Evolutionary conservation across 1,284 basidiomycete genomes (phyloP), one percentile per base, ranked within the genome.

Genomic region (Sparassis latifolia): DNA sequence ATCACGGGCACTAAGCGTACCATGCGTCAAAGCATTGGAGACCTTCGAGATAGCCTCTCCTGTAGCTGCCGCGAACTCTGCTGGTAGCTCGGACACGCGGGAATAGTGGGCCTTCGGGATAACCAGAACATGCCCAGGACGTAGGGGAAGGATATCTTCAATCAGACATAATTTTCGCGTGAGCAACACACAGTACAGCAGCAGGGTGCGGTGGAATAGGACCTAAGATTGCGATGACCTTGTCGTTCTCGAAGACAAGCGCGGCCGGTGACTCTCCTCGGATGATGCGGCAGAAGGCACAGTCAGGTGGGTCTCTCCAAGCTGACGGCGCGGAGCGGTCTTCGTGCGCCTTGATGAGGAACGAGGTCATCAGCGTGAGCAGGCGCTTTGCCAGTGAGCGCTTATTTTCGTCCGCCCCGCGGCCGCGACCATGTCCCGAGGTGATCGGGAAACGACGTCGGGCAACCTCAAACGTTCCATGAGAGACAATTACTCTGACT

Each of bases 221-320:
- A 80, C 84, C 86, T 58, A 90, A 71, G 50, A 91, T 79, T 6
- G 83, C 85, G 44, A 89, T 64, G n/a, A 83, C 76, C 47, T 74
- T 68, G 10, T 86, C 82, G 52, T 81, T 75, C 62, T 89, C 85
- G 61, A 77, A 86, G 1, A 88, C 65, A 38, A 68, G 71, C 54
- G 71, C 71, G 2, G 78, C 74, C 2, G 73, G 69, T 4, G 71
- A 55, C 44, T 79, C 73, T 9, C 73, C 69, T 33, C 62, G 59
- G 10, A 86, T 69, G 47, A 88, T 86, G 35, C 73, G 71, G 62
- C 86, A 88, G 63, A 87, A 87, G 2, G 76, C 62, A 60, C 85
- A 88, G 33, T 69, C 63, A 10, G 70, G 54, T 50, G 77, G 68
- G 27, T 63, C 58, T 39, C 59, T 64, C 82, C 82, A 84, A 28